These are phyloP conservation scores for Colletotrichum sp. DNA, from an alignment of 2,329 filamentous ascomycete genomes.

Conservation along the genomic window DNA sequence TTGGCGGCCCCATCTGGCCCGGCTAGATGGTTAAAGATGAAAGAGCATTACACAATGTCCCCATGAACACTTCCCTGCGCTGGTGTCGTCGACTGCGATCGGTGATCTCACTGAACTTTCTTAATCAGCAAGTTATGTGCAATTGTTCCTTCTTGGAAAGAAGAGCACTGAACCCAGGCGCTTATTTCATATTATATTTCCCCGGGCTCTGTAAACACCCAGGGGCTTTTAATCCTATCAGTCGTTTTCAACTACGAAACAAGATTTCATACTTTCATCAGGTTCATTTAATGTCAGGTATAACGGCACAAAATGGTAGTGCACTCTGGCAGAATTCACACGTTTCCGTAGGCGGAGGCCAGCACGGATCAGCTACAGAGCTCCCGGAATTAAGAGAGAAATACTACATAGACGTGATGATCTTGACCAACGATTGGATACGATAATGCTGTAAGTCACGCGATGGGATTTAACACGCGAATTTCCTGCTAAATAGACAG, in stretches of 20 bases:
- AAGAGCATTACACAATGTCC: not conserved
- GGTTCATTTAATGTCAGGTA: not conserved
- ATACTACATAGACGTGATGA: not conserved
- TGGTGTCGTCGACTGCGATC: rapidly evolving
- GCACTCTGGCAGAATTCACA: not conserved
- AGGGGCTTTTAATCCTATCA: not conserved
- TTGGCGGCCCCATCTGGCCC: not conserved
- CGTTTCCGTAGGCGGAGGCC: too few species aligned
- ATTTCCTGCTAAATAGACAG: not conserved
- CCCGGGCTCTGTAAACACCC: rapidly evolving
- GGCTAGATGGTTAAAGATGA: not conserved
- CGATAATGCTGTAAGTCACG: rapidly evolving
- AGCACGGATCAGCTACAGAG: not conserved
- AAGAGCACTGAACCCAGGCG: not conserved
- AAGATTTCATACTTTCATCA: not conserved
- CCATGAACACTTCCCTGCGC: rapidly evolving
- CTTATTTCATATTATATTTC: rapidly evolving
- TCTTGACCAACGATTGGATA: not conserved
- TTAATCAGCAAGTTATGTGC: not conserved
- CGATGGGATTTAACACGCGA: not conserved
- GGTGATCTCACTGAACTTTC: not conserved
- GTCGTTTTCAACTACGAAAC: not conserved
- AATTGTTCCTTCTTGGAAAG: not conserved
- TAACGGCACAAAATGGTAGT: not conserved
- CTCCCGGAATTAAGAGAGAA: not conserved